These are phyloP conservation scores for Pogostemon cablin DNA, from an alignment of 257 asterid species.

Conservation along the genomic window DNA sequence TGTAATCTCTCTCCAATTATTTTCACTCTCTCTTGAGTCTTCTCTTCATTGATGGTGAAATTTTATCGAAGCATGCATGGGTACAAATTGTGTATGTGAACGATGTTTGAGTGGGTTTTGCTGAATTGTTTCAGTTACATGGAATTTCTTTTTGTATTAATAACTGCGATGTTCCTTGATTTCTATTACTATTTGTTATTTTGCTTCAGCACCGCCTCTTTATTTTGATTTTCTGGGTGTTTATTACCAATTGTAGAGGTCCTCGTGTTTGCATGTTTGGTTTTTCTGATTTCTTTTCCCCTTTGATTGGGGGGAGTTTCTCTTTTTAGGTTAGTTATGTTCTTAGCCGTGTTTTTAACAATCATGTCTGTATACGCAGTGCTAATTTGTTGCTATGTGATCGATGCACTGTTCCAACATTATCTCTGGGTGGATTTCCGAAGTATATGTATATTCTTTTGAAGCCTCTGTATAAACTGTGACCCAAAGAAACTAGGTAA, in stretches of 20 bases:
- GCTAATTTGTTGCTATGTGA: slow-evolving; percentile 14
- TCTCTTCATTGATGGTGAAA: no score
- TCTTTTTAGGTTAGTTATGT: not conserved
- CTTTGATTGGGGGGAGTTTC: not conserved
- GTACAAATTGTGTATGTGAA: no score
- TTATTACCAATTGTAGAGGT: slow-evolving; percentile 6
- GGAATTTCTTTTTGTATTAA: slow-evolving; percentile 17
- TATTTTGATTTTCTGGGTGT: not conserved
- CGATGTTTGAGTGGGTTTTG: no score
- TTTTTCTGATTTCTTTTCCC: not conserved
- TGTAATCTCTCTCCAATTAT: no score
- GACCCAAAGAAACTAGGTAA: not conserved
- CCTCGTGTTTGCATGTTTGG: slow-evolving; percentile 24
- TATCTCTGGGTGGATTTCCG: not conserved
- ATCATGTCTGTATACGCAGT: not conserved
- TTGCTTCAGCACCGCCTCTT: slow-evolving; percentile 1
- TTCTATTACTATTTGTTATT: not conserved
- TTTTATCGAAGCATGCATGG: no score
- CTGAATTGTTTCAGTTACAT: not conserved
- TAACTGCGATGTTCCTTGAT: not conserved
- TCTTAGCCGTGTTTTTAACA: not conserved
- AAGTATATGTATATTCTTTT: not conserved
- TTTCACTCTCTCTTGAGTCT: no score
- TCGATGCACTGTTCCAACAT: slow-evolving; percentile 1
- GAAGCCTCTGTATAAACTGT: not conserved